Evolutionary conservation across 202 grass and related monocot genomes (phyloP).

Genomic region (Panicum hallii): DNA sequence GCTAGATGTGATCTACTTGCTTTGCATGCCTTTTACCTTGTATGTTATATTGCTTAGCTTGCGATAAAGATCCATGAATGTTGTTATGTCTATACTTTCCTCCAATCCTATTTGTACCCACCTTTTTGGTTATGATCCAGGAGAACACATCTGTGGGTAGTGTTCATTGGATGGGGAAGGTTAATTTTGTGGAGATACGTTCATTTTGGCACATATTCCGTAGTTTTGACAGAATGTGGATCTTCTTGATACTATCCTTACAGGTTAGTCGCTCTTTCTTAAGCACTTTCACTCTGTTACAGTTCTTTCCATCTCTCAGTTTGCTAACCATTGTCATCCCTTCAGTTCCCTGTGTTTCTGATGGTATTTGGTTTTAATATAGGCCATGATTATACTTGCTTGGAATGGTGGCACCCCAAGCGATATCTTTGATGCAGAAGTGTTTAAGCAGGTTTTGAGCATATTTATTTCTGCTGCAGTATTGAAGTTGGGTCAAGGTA

Average conservation of each 20-base stretch:
- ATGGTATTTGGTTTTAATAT: constrained; percentile 46
- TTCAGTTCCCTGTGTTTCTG: constrained; percentile 34
- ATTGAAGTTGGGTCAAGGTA: constrained; percentile 90
- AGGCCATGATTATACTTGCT: constrained; percentile 97
- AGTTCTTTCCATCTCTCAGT: constrained; percentile 19
- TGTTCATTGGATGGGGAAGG: constrained; percentile 87
- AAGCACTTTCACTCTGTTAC: neutral
- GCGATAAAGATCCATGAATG: neutral
- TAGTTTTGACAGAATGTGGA: constrained; percentile 96
- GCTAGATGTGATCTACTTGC: constrained; percentile 28
- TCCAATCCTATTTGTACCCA: constrained; percentile 15
- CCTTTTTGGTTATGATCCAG: constrained; percentile 54
- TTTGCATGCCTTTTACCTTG: constrained; percentile 12
- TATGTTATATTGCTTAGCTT: neutral
- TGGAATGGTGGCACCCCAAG: constrained; percentile 96
- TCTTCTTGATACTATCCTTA: constrained; percentile 82
- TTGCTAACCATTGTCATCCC: constrained; percentile 27
- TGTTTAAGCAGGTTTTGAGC: constrained; percentile 89
- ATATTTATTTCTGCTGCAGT: constrained; percentile 95
- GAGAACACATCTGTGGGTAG: constrained; percentile 52
- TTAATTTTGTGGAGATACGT: constrained; percentile 93
- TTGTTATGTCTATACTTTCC: neutral
- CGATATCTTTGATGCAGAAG: constrained; percentile 81
- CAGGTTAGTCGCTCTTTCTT: constrained; percentile 57
- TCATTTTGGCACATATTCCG: constrained; percentile 97